Evolutionary conservation across 225 moss, liverwort and hornwort genomes (phyloP).

Genomic region (Neckera pumila): DNA sequence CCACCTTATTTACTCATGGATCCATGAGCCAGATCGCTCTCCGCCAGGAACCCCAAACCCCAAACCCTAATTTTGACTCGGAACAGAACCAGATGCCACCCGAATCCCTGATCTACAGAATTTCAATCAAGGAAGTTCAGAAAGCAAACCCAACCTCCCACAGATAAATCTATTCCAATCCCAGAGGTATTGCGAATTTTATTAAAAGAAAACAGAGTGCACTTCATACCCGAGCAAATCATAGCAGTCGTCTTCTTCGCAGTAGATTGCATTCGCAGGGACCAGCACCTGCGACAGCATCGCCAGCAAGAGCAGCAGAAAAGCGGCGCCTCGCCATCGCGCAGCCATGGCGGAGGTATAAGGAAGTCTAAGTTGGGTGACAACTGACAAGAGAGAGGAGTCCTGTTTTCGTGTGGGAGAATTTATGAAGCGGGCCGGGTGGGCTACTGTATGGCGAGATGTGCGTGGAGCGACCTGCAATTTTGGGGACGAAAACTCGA

Average conservation of each 20-base stretch:
- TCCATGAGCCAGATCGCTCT: no score
- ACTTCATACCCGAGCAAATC: constrained; percentile 70
- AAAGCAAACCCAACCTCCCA: neutral
- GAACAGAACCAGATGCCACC: neutral
- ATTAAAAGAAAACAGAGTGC: neutral
- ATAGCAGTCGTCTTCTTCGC: constrained; percentile 95
- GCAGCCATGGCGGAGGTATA: constrained; percentile 5
- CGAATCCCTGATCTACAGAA: neutral
- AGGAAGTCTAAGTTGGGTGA: neutral
- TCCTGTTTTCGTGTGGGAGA: neutral
- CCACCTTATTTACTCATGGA: no score
- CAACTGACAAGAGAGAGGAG: neutral
- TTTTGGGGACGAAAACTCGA: neutral
- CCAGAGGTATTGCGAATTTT: neutral
- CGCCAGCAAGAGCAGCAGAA: neutral
- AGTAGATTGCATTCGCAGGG: constrained; percentile 59
- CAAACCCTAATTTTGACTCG: neutral
- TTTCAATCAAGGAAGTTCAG: neutral
- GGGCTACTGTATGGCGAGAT: neutral
- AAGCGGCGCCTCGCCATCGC: constrained; percentile 7
- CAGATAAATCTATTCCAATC: neutral
- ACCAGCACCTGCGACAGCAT: constrained; percentile 5
- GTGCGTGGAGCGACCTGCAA: neutral
- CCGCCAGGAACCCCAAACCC: neutral
- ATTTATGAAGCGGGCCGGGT: neutral